Evolutionary conservation across 768 basidiomycete species (phyloP).

Genomic region (Leucocoprinus leucothites): DNA sequence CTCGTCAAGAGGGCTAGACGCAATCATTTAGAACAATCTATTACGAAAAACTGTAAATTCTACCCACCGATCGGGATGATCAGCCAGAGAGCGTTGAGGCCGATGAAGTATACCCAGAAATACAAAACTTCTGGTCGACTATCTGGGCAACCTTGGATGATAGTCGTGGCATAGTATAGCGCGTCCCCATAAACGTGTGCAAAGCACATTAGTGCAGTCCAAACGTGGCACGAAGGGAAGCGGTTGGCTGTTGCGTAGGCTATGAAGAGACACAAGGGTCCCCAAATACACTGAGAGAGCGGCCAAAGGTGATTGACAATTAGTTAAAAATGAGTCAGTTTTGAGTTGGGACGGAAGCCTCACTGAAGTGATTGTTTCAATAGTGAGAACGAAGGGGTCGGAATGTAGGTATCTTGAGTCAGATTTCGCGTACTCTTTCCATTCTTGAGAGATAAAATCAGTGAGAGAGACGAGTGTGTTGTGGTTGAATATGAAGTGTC

Average conservation of each 20-base stretch:
- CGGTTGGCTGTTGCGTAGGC: constrained; percentile 7
- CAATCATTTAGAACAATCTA: neutral
- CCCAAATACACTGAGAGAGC: constrained; percentile 8
- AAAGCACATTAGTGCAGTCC: constrained; percentile 11
- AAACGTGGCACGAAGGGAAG: constrained; percentile 11
- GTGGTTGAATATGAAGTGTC: constrained; percentile 13
- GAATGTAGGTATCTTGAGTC: constrained; percentile 15
- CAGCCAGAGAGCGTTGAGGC: constrained; percentile 14
- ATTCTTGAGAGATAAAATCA: constrained; percentile 14
- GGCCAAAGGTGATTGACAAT: too few species aligned
- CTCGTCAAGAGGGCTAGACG: constrained; percentile 3
- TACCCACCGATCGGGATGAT: constrained; percentile 11
- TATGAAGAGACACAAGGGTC: constrained; percentile 14
- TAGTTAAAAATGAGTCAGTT: too few species aligned
- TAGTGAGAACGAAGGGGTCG: constrained; percentile 8
- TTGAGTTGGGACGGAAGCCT: too few species aligned
- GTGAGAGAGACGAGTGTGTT: constrained; percentile 4
- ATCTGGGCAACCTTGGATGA: constrained; percentile 12
- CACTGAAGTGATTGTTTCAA: constrained; percentile 12
- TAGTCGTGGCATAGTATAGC: constrained; percentile 13
- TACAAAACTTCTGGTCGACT: constrained; percentile 14
- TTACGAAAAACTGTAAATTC: too few species aligned
- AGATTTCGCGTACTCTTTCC: constrained; percentile 16
- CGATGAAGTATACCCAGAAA: constrained; percentile 17
- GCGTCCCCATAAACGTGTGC: constrained; percentile 14